Evolutionary conservation across 345 rosid species (phyloP), one percentile per base, ranked within the genome.

Genomic region (Gossypium rotundifolium): DNA sequence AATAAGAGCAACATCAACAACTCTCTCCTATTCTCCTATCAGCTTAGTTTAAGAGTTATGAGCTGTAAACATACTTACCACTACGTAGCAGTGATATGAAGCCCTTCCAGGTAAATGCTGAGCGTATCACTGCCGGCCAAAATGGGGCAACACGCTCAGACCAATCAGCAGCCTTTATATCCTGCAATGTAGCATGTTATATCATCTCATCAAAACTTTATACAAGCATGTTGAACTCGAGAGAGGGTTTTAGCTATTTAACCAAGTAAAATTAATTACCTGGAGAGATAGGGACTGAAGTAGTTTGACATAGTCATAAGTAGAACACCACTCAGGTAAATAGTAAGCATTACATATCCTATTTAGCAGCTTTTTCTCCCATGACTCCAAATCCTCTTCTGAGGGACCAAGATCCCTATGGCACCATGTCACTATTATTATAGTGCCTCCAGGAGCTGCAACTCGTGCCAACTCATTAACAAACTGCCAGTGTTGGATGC

Each of bases 341-440:
- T 83, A 92, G 69, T 86, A 94, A 38, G 96, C 85, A 12, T 89
- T 70, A 51, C 98, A 89, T 53, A 94, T 92, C 84, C 76, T 89
- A 74, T 79, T 77, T 70, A 92, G 81, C 59, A 86, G 87, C 49
- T 86, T 38, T 29, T 84, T 81, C 83, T 94, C 98, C 98, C 94
- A 86, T 8, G 85, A 80, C 75, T 84, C 88, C 79, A 94, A 70
- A 38, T 89, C 70, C 79, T 89, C 86, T 76, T 94, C 98, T 1
- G 82, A 79, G 59, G 83, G 81, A 2, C 80, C 62, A 33, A 94
- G 96, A 76, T 92, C 85, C 84, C 96, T 84, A 54, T 92, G 97
- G 83, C 98, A 94, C 98, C 97, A 90, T 73, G 98, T 94, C 38
- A 92, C 96, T 55, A 94, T 86, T 70, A 94, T 90, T 52, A 94